Evolutionary conservation across 768 basidiomycete species (phyloP), one percentile per base, ranked within the genome.

Genomic region (Lactifluus hygrophoroides): DNA sequence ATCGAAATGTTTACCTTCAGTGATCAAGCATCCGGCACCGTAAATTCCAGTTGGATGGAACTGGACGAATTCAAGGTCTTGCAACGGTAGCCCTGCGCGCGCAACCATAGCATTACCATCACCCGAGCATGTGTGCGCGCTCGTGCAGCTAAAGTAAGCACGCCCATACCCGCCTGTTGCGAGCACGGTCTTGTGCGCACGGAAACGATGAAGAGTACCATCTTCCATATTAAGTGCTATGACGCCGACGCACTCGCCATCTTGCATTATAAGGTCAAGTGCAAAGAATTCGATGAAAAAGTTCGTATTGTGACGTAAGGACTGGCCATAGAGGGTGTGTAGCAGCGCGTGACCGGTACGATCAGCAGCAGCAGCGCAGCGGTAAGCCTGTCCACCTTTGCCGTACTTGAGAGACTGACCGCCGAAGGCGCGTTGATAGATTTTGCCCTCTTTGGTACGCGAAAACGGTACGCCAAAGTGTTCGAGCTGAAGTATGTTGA

Each of bases 261-360:
- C 93, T 71, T 98, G 80, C 96, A 99, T 99, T 72, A 99, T 92
- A 60, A 99, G 77, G 72, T 99, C 96, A 57, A 95, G 83, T n/a
- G 95, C 96, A 72, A 99, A 98, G 75, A 95, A 99, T 73, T 99
- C 96, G 73, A 99, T 98, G 79, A 99, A 99, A 76, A 97, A 99
- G 75, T 98, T 95, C 71, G 96, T 98, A 79, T 98, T 86, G 79
- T 99, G 96, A 58, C 93, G 88, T 60, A 99, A 84, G 58, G 95
- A 98, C 77, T 99, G 96, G 66, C 96, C 96, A 68, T 99, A 99
- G 56, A 99, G 90, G 9, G 95, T 97, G 79, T 99, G 96, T 44
- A 99, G 84, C 69, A 99, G 84, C 21, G 96, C 96, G 69, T 99
- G 96, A 27, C 96, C 96, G 7, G 96, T 99, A 71, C 96, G 90